Base-by-base conservation (phyloP, 768 basidiomycete species). In the Auricularia auricula-judae region DNA sequence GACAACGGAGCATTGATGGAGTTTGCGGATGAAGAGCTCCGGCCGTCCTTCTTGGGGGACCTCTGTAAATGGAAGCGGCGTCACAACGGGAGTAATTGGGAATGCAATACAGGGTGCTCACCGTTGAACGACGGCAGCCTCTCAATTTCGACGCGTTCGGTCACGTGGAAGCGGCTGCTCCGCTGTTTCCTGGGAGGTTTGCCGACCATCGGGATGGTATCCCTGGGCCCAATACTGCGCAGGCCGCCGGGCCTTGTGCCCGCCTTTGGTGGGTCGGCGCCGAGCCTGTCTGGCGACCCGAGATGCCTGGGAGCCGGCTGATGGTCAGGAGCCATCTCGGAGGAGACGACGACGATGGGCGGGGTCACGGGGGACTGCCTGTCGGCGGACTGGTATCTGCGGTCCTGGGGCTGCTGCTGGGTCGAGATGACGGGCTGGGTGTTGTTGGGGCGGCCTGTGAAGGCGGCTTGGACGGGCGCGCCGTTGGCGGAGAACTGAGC, bases 131-230 rank as follows among this genome's bases (percentile, higher is more conserved):
- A 85, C 14, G 95, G 93, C 62, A 98, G 81, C 71, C 89, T 86
- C 76, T 98, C 93, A 66, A 99, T 93, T 68, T 98, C 96, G 43
- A 97, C 92, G 78, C 87, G 92, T 78, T 98, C 97, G 1, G 91
- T 91, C 66, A 96, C 89, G 61, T 98, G 89, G 71, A 99, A 98
- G 66, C 97, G 85, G 73, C 91, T 94, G 78, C 94, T 98, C 69
- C 95, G 84, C 77, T 99, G 97, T 75, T 98, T 99, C 71, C 96
- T 86, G 33, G 97, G 93, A 23, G 93, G 94, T 72, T 98, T 98
- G 36, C 93, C 94, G 14, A 91, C 87, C 71, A 96, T 91, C 54
- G 96, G 93, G 65, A 98, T 98, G 54, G 93, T 98, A 75, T 98
- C 97, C 76, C 94, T 97, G 63, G 94, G 93, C 18, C 85, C 86